Base-by-base conservation (phyloP, 1,284 basidiomycete species). In the Golubevia sp. region DNA sequence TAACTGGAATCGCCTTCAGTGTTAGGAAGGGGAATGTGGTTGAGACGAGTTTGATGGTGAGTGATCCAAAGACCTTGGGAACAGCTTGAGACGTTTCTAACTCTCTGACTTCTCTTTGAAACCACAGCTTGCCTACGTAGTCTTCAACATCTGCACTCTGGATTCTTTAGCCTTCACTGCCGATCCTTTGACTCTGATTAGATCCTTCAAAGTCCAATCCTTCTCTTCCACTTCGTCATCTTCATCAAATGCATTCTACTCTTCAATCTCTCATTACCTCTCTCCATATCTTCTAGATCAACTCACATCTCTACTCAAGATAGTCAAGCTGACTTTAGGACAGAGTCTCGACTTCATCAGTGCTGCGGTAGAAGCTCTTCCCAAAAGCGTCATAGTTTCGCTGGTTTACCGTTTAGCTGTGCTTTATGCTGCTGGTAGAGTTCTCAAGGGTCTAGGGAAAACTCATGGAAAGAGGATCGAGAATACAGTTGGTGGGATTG, bases 1-100 rank as follows among this genome's bases (percentile, higher is more conserved):
- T 83, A 49, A 77, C 79, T 21, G 79, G 71, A 13, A 79, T 83
- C 55, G 77, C 79, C 1, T 78, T 83, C 25, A 77, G 74, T n/a
- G 72, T 82, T 5, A 66, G 72, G 11, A 74, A 76, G 58, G 80
- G 77, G 24, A 81, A 83, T 56, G 79, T 83, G 52, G 74, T 83
- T 51, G 80, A 83, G 61, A 83, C 80, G 15, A 63, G 66, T 13
- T 64, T 83, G 49, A 79, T 83, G 66, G 68, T 67, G 51, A 20
- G 20, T 52, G 4, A 5, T 34, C 30, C 5, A 34, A 11, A 11
- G 11, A 34, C 5, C 5, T 34, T 5, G 30, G 11, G 30, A 34
- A 5, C 30, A 34, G 11, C 30, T 34, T 3, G 11, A 5, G 5
- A 34, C 4, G 11, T 34, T 11, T 34, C 30, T 23, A 18, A 23